Conservation (phyloP, 1,284 basidiomycete species). For the Pseudomicrostroma phylloplanum region DNA sequence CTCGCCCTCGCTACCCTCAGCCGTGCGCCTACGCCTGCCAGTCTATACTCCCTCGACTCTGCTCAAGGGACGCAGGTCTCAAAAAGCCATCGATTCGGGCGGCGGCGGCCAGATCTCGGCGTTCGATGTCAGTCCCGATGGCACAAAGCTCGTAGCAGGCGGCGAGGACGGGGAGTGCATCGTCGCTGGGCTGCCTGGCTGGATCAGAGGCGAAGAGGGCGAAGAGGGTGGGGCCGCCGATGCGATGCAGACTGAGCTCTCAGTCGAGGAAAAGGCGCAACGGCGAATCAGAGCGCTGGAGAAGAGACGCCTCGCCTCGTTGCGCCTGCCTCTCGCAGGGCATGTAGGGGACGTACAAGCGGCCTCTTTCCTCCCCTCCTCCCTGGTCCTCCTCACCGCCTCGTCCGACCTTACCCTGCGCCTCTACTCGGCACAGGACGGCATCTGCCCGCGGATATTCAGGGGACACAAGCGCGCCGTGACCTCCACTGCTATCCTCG, state of each 20-base stretch:
- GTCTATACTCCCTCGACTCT: constrained; percentile 55
- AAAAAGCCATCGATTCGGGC: constrained; percentile 22
- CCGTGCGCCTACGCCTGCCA: background rate
- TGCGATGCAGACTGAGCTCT: too few relatives aligned
- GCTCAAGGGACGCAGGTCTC: constrained; percentile 59
- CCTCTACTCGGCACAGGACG: background rate
- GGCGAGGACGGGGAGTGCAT: constrained; percentile 23
- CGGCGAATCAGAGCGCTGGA: background rate
- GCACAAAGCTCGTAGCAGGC: background rate
- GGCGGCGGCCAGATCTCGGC: constrained; percentile 8
- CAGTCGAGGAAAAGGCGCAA: too few relatives aligned
- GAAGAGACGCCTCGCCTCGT: background rate
- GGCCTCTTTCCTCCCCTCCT: constrained; percentile 41
- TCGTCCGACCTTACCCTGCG: background rate
- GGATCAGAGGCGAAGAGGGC: too few relatives aligned
- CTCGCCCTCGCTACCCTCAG: background rate
- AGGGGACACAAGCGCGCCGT: background rate
- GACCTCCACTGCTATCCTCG: background rate
- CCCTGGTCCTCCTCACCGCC: constrained; percentile 16
- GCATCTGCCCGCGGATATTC: background rate
- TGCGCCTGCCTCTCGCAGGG: constrained; percentile 17
- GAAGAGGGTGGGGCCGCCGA: too few relatives aligned
- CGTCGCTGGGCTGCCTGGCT: constrained; percentile 11
- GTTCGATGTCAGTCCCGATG: constrained; percentile 9
- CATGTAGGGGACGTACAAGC: constrained; percentile 38